phyloP scores from a whole-genome alignment of 371 early-diverging fungal species.

The Mortierella sp. region DNA sequence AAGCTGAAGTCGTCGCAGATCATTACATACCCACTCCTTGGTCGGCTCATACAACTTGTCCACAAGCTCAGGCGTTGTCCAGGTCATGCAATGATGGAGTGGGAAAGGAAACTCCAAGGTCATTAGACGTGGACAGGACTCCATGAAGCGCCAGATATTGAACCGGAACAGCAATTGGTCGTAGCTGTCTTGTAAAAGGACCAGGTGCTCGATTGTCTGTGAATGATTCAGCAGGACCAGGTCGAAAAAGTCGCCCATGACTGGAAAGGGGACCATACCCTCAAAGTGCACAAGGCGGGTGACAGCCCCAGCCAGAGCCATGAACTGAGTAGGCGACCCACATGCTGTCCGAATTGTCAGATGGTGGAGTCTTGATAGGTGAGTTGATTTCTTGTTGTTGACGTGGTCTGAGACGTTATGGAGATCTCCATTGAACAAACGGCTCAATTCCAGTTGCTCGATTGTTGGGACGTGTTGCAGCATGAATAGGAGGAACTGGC shows the following conservation, averaged over 20 bases:
- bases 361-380: slow-evolving; percentile 1
- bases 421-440: slow-evolving; percentile 17
- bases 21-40: slow-evolving; percentile 31
- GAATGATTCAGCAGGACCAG: slow-evolving; percentile 14
- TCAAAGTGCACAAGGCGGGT: slow-evolving; percentile 11
- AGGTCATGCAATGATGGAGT: not conserved
- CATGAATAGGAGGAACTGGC: slow-evolving; percentile 21
- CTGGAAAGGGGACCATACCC: slow-evolving; percentile 18
- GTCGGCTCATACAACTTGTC: slow-evolving; percentile 18
- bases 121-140: slow-evolving; percentile 17
- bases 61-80: not conserved
- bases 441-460: not conserved
- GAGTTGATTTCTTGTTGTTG: not conserved
- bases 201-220: slow-evolving; percentile 13
- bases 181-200: not conserved
- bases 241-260: slow-evolving; percentile 26
- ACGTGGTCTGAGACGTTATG: slow-evolving; percentile 4
- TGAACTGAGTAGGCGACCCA: slow-evolving; percentile 4
- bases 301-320: slow-evolving; percentile 9
- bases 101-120: slow-evolving; percentile 20
- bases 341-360: slow-evolving; percentile 8
- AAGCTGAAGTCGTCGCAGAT: slow-evolving; percentile 15
- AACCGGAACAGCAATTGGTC: slow-evolving; percentile 7
- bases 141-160: slow-evolving; percentile 32
- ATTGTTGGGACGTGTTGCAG: slow-evolving; percentile 23